These are phyloP conservation scores for Venturia pyrina DNA, from an alignment of 2,329 filamentous ascomycete genomes.

Conservation along the genomic window DNA sequence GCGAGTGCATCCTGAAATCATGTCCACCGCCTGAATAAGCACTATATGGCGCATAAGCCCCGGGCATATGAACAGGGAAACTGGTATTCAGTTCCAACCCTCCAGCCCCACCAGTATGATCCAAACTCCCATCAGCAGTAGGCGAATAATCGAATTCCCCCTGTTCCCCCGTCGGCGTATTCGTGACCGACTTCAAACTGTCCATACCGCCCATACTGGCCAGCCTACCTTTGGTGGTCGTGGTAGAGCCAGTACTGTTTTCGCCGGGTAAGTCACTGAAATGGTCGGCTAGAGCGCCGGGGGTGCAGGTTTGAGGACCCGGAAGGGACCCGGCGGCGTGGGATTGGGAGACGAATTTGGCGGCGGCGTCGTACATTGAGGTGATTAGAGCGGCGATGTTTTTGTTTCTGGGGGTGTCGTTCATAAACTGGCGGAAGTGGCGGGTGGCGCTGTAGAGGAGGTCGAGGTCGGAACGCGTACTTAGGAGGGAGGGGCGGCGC, in stretches of 20 bases:
- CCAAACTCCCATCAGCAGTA: background rate
- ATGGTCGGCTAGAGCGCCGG: background rate
- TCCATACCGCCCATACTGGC: background rate
- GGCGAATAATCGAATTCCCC: background rate
- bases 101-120: background rate
- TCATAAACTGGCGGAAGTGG: conserved; percentile 5
- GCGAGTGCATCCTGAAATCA: background rate
- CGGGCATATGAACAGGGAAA: background rate
- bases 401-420: background rate
- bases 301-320: background rate
- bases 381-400: background rate
- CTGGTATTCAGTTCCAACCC: background rate
- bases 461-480: conserved; percentile 5
- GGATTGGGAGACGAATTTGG: background rate
- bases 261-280: background rate
- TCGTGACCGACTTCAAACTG: background rate
- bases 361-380: conserved; percentile 7
- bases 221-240: background rate
- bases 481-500: conserved; percentile 3
- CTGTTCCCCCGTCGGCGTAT: background rate
- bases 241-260: background rate
- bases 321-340: background rate
- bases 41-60: background rate
- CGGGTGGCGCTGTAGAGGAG: conserved; percentile 4
- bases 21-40: background rate